A percentile compares a stretch with the other conserved stretches of the same genome.
Evolutionary conservation across 345 rosid genomes (phyloP).

Genomic region (Aethionema arabicum): DNA sequence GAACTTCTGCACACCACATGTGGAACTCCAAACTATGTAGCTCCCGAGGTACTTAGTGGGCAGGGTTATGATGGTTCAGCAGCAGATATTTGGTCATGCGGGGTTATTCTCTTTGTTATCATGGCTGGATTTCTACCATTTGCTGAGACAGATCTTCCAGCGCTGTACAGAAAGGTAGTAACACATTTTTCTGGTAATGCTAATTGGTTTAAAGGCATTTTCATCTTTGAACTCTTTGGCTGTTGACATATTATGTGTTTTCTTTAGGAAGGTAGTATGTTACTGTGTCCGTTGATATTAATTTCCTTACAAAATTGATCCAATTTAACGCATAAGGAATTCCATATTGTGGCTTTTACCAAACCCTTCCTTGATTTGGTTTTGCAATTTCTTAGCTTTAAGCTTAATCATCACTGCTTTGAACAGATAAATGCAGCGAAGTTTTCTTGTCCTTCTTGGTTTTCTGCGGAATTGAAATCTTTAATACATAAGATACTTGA

Average conservation of each 20-base stretch:
- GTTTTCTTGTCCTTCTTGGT: constrained; percentile 79
- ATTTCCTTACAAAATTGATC: neutral
- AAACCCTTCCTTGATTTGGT: neutral
- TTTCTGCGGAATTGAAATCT: constrained; percentile 64
- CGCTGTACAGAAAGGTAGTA: constrained; percentile 67
- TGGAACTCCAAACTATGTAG: constrained; percentile 98
- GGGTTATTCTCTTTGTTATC: constrained; percentile 81
- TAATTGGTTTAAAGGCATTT: neutral
- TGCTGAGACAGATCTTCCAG: constrained; percentile 71
- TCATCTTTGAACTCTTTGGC: neutral
- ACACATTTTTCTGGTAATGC: neutral
- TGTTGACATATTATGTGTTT: neutral
- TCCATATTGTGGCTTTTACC: constrained; percentile 9
- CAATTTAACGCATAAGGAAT: neutral
- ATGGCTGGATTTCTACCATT: constrained; percentile 93
- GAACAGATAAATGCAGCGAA: constrained; percentile 74
- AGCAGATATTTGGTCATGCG: constrained; percentile 96
- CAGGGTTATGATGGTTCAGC: constrained; percentile 86
- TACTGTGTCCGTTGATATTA: neutral
- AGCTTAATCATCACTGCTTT: constrained; percentile 14
- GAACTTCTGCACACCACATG: constrained; percentile 91
- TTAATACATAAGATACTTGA: constrained; percentile 73
- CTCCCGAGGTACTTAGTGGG: constrained; percentile 78
- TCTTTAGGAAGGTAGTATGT: neutral
- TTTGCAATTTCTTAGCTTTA: neutral